Conservation (phyloP, 1,139 yeast genomes). For the Candida smagusa region DNA sequence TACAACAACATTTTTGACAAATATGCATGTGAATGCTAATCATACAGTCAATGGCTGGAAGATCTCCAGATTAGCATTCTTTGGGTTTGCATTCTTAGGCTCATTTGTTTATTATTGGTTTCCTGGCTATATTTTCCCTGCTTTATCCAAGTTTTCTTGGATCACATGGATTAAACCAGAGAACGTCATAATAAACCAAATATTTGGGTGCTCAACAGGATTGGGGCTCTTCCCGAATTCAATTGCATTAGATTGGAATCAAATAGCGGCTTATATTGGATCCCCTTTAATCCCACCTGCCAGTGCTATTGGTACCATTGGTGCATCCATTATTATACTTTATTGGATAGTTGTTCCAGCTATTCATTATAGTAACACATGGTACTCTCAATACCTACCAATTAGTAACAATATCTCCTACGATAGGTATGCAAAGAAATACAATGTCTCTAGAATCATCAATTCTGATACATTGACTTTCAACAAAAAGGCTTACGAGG, state of each 20-base stretch:
- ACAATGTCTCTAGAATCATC: conserved; percentile 43
- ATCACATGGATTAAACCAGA: conserved; percentile 30
- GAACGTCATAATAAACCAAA: conserved; percentile 53
- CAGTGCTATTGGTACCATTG: conserved; percentile 50
- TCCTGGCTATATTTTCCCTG: conserved; percentile 34
- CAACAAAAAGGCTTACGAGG: conserved; percentile 44
- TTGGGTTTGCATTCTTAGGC: conserved; percentile 23
- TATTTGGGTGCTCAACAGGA: conserved; percentile 59
- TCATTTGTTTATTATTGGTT: conserved; percentile 40
- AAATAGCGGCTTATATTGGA: conserved; percentile 52
- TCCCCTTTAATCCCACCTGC: conserved; percentile 71
- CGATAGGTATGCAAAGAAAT: conserved; percentile 33
- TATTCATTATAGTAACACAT: conserved; percentile 38
- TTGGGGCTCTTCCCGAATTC: conserved; percentile 58
- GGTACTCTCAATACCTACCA: conserved; percentile 45
- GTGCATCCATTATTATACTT: conserved; percentile 26
- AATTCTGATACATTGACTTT: conserved; percentile 36
- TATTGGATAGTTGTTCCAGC: conserved; percentile 45
- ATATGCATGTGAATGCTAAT: conserved; percentile 59
- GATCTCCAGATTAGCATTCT: conserved; percentile 35
- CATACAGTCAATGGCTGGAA: conserved; percentile 47
- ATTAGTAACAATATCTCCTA: conserved; percentile 38
- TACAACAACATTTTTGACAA: conserved; percentile 48
- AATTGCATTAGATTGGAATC: conserved; percentile 43
- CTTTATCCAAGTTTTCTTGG: conserved; percentile 25